Percentiles rank a stretch among this genome's conserved stretches.
phyloP scores from a whole-genome alignment of 164 flowering plant species.

The Vitis labrusca region DNA sequence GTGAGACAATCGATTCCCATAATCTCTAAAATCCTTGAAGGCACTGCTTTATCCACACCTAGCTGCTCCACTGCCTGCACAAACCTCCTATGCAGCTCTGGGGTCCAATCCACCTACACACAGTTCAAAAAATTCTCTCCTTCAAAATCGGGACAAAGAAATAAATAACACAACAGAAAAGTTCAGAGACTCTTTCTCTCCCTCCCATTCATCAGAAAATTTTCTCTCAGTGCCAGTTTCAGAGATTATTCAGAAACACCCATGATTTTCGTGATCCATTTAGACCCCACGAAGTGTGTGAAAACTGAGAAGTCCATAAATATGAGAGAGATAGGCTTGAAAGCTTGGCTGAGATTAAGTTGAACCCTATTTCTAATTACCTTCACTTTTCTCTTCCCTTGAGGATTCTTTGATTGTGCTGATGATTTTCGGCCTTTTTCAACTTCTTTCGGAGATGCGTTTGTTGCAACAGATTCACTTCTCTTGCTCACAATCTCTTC shows the following conservation, averaged over 20 bases:
- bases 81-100: constrained; percentile 87
- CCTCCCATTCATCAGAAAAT: neutral
- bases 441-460: constrained; percentile 13
- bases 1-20: constrained; percentile 98
- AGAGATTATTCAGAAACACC: constrained; percentile 1
- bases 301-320: neutral
- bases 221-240: neutral
- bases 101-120: constrained; percentile 98
- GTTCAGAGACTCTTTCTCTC: neutral
- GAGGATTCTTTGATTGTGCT: constrained; percentile 30
- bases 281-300: constrained; percentile 9
- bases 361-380: constrained; percentile 11
- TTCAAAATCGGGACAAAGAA: neutral
- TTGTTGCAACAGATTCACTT: constrained; percentile 21
- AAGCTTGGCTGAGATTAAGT: neutral
- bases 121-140: constrained; percentile 24
- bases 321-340: neutral
- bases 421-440: constrained; percentile 38
- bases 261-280: neutral
- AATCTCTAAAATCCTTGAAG: constrained; percentile 90
- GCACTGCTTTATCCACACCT: constrained; percentile 97
- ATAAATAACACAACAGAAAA: neutral
- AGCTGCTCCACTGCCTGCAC: constrained; percentile 99
- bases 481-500: constrained; percentile 50
- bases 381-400: constrained; percentile 70